These are phyloP conservation scores for Colletotrichum siamense DNA, from an alignment of 2,329 filamentous ascomycete genomes.

Conservation along the genomic window DNA sequence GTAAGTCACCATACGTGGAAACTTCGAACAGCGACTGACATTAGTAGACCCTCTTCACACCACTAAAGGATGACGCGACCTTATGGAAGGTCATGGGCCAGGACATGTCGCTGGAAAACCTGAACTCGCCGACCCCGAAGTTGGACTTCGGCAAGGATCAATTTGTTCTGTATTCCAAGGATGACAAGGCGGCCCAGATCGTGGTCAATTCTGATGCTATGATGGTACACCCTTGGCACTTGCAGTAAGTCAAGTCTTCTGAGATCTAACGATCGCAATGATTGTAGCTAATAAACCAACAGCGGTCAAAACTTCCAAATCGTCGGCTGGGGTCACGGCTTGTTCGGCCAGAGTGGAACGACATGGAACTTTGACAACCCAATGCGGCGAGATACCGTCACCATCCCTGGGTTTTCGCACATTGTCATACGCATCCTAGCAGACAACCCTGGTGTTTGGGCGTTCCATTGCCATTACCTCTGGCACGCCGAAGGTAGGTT, in stretches of 20 bases:
- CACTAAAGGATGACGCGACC: slow-evolving; percentile 18
- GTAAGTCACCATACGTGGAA: neutral
- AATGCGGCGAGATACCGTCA: slow-evolving; percentile 48
- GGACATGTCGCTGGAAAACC: slow-evolving; percentile 5
- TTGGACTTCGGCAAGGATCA: slow-evolving; percentile 17
- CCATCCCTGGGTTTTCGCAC: slow-evolving; percentile 60
- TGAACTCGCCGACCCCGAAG: slow-evolving; percentile 7
- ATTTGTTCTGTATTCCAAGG: slow-evolving; percentile 20
- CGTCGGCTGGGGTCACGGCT: slow-evolving; percentile 33
- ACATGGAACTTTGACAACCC: slow-evolving; percentile 35
- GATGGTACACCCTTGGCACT: slow-evolving; percentile 28
- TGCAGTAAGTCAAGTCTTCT: slow-evolving; percentile 20
- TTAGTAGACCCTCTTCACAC: slow-evolving; percentile 18
- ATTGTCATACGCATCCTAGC: slow-evolving; percentile 57
- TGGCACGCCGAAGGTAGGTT: slow-evolving; percentile 56
- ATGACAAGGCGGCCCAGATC: slow-evolving; percentile 26
- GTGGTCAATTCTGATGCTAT: slow-evolving; percentile 26
- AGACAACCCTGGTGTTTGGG: slow-evolving; percentile 64
- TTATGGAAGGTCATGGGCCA: slow-evolving; percentile 15
- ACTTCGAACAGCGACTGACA: fast-evolving
- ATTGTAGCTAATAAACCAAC: neutral
- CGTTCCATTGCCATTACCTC: slow-evolving; percentile 63
- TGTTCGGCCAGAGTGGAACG: slow-evolving; percentile 34
- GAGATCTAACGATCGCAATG: neutral
- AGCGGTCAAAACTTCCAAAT: slow-evolving; percentile 60